A percentile compares a stretch with the other conserved stretches of the same genome.
phyloP scores from a whole-genome alignment of 2,329 filamentous ascomycete species.

The Cladophialophora carrionii region DNA sequence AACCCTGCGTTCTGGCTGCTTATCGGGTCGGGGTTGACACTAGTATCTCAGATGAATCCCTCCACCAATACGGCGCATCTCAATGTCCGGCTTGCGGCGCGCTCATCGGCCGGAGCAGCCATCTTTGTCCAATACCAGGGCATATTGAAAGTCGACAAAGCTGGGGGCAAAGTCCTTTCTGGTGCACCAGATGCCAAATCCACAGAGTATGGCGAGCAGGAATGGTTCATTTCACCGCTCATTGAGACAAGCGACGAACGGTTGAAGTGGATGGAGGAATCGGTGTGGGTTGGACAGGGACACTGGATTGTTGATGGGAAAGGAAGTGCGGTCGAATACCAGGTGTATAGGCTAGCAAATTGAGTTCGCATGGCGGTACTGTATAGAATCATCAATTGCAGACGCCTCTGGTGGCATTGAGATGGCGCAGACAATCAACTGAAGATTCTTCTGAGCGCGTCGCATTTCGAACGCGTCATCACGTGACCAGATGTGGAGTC shows the following conservation, averaged over 20 bases:
- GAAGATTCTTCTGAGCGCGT: not conserved
- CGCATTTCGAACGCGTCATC: not conserved
- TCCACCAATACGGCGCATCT: slow-evolving; percentile 17
- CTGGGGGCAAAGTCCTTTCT: slow-evolving; percentile 1
- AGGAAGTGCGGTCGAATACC: slow-evolving; percentile 25
- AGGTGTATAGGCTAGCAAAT: slow-evolving; percentile 23
- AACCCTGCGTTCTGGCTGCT: not conserved
- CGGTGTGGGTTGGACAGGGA: slow-evolving; percentile 23
- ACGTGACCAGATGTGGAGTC: slow-evolving; percentile 5
- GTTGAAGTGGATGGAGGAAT: slow-evolving; percentile 30
- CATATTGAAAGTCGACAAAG: slow-evolving; percentile 27
- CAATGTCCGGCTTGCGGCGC: slow-evolving; percentile 21
- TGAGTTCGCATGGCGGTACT: not conserved
- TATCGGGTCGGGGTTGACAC: not conserved
- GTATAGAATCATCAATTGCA: not conserved
- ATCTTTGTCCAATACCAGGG: slow-evolving; percentile 28
- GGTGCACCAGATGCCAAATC: slow-evolving; percentile 22
- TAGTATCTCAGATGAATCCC: slow-evolving; percentile 2
- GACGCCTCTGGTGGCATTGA: not conserved
- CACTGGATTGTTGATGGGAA: slow-evolving; percentile 16
- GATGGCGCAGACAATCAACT: not conserved
- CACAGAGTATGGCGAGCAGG: slow-evolving; percentile 20
- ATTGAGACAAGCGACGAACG: slow-evolving; percentile 23
- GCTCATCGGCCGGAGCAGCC: slow-evolving; percentile 11
- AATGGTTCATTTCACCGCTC: slow-evolving; percentile 21